Evolutionary conservation across 2,329 filamentous ascomycete species (phyloP).

Genomic region (Alternaria conjuncta): DNA sequence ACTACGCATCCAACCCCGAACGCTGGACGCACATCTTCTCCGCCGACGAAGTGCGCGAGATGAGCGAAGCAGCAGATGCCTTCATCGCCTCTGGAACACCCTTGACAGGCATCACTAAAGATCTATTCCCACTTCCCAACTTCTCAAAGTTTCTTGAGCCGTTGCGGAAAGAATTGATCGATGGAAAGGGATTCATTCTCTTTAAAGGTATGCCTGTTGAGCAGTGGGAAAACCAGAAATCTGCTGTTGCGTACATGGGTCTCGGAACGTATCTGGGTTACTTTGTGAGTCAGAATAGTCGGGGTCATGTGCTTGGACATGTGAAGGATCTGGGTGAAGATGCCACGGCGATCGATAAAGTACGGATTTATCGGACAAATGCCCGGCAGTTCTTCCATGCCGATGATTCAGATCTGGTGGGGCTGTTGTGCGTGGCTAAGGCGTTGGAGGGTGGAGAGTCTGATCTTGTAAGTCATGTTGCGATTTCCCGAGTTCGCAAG

Average conservation of each 20-base stretch:
- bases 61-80: constrained; percentile 69
- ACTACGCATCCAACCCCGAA: constrained; percentile 68
- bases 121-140: constrained; percentile 67
- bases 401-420: constrained; percentile 83
- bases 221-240: constrained; percentile 79
- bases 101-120: constrained; percentile 73
- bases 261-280: constrained; percentile 84
- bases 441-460: constrained; percentile 83
- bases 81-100: constrained; percentile 71
- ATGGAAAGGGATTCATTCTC: constrained; percentile 88
- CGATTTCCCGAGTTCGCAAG: background rate
- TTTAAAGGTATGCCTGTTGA: constrained; percentile 84
- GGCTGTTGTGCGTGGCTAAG: constrained; percentile 79
- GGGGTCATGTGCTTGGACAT: constrained; percentile 85
- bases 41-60: constrained; percentile 69
- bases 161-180: constrained; percentile 70
- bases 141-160: constrained; percentile 61
- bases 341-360: constrained; percentile 78
- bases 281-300: constrained; percentile 84
- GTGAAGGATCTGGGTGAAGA: constrained; percentile 90
- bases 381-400: constrained; percentile 86
- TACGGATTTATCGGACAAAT: constrained; percentile 89
- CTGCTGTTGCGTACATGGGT: constrained; percentile 77
- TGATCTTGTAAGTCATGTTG: constrained; percentile 65
- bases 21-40: constrained; percentile 77